phyloP scores from a whole-genome alignment of 2,329 filamentous ascomycete genomes.

The Claviceps spartinae region DNA sequence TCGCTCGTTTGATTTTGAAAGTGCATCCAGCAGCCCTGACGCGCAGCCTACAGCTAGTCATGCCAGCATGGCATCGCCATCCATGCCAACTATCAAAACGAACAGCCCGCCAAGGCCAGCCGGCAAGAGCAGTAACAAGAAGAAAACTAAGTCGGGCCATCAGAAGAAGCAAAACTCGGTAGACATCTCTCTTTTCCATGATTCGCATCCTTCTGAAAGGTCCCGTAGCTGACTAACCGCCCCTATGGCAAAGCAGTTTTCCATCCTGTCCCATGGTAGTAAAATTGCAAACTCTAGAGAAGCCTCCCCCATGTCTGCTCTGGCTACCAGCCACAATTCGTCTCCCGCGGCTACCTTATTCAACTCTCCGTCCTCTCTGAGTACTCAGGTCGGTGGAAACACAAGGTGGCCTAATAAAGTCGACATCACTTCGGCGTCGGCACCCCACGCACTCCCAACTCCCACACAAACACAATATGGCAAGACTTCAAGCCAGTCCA shows the following conservation, averaged over 20 bases:
- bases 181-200: conserved; percentile 9
- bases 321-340: conserved; percentile 37
- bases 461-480: conserved; percentile 15
- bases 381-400: conserved; percentile 18
- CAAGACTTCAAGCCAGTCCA: conserved; percentile 5
- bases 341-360: conserved; percentile 34
- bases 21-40: conserved; percentile 43
- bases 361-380: conserved; percentile 32
- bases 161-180: conserved; percentile 31
- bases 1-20: conserved; percentile 43
- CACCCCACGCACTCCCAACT: conserved; percentile 13
- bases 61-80: conserved; percentile 27
- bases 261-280: conserved; percentile 33
- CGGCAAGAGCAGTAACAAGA: conserved; percentile 9
- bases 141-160: conserved; percentile 12
- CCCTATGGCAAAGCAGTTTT: conserved; percentile 30
- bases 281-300: conserved; percentile 36
- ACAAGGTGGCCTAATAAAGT: conserved; percentile 23
- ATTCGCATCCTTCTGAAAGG: neutral
- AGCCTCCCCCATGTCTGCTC: conserved; percentile 38
- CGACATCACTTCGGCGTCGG: conserved; percentile 12
- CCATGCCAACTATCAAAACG: conserved; percentile 27
- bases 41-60: conserved; percentile 14
- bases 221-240: conserved; percentile 14
- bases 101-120: conserved; percentile 16